Evolutionary conservation across 2,329 filamentous ascomycete species (phyloP).

Genomic region (Diatrype stigma): DNA sequence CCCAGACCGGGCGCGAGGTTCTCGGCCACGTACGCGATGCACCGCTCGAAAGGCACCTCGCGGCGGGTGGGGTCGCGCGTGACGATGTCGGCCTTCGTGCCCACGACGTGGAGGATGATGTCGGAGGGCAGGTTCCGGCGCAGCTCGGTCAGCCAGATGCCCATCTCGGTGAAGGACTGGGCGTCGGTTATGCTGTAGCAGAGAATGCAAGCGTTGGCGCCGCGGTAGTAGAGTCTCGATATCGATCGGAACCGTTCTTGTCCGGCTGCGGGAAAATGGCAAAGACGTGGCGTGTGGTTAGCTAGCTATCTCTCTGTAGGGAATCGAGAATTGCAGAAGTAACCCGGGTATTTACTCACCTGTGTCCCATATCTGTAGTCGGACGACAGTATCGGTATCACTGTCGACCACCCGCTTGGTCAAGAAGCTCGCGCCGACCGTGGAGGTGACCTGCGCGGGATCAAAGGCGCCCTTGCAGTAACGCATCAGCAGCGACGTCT

Average conservation of each 20-base stretch:
- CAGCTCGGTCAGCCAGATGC: slow-evolving; percentile 81
- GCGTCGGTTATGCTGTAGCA: slow-evolving; percentile 93
- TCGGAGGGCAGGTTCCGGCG: slow-evolving; percentile 72
- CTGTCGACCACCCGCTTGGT: slow-evolving; percentile 77
- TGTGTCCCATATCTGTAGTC: slow-evolving; percentile 96
- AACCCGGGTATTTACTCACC: no score
- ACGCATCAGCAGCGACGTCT: slow-evolving; percentile 72
- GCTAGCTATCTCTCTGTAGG: slow-evolving; percentile 1
- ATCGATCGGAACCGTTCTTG: slow-evolving; percentile 96
- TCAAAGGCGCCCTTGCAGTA: slow-evolving; percentile 71
- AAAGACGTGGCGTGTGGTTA: slow-evolving; percentile 7
- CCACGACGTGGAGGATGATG: slow-evolving; percentile 89
- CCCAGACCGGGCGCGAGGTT: slow-evolving; percentile 72
- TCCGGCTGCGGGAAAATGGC: slow-evolving; percentile 51
- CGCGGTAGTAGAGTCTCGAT: slow-evolving; percentile 91
- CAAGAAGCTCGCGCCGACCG: slow-evolving; percentile 76
- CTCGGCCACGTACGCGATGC: slow-evolving; percentile 92
- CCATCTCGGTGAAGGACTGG: slow-evolving; percentile 85
- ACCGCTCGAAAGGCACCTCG: slow-evolving; percentile 89
- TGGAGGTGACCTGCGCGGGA: slow-evolving; percentile 60
- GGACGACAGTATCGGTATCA: slow-evolving; percentile 79
- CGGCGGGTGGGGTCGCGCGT: slow-evolving; percentile 73
- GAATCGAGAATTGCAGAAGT: neutral
- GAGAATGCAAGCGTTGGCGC: slow-evolving; percentile 87
- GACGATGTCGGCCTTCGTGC: slow-evolving; percentile 89